These are phyloP conservation scores for Juncus effusus DNA, from an alignment of 176 grass and related monocot genomes.

Conservation along the genomic window DNA sequence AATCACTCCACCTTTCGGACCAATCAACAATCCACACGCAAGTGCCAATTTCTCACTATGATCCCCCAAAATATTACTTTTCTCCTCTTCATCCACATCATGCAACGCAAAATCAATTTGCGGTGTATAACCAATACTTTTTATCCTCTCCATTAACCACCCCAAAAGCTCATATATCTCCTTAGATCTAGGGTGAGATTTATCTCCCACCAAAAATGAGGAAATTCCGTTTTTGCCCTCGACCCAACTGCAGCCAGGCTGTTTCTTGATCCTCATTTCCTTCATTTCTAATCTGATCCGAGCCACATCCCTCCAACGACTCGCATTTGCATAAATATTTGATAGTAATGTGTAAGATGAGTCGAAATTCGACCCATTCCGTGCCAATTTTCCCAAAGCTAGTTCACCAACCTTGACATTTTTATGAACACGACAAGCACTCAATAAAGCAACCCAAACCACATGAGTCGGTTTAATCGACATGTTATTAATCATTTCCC, in stretches of 20 bases:
- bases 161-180: slow-evolving; percentile 70
- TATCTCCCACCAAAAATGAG: slow-evolving; percentile 80
- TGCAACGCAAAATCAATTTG: slow-evolving; percentile 75
- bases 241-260: slow-evolving; percentile 84
- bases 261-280: slow-evolving; percentile 67
- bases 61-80: slow-evolving; percentile 58
- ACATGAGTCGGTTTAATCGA: slow-evolving; percentile 65
- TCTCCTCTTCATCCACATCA: slow-evolving; percentile 88
- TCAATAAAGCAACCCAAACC: slow-evolving; percentile 72
- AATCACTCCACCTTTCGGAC: slow-evolving; percentile 57
- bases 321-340: slow-evolving; percentile 80
- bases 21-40: slow-evolving; percentile 68
- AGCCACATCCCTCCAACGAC: slow-evolving; percentile 70
- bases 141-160: slow-evolving; percentile 61
- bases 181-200: slow-evolving; percentile 51
- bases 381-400: slow-evolving; percentile 52
- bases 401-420: slow-evolving; percentile 89
- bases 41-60: slow-evolving; percentile 90
- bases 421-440: slow-evolving; percentile 70
- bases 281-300: slow-evolving; percentile 66
- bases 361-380: slow-evolving; percentile 64
- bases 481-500: slow-evolving; percentile 66
- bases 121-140: slow-evolving; percentile 67
- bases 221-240: slow-evolving; percentile 71
- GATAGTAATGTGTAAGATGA: slow-evolving; percentile 79